phyloP scores from a whole-genome alignment of 108 stramenopile species.

The Thalassiosira profunda region DNA sequence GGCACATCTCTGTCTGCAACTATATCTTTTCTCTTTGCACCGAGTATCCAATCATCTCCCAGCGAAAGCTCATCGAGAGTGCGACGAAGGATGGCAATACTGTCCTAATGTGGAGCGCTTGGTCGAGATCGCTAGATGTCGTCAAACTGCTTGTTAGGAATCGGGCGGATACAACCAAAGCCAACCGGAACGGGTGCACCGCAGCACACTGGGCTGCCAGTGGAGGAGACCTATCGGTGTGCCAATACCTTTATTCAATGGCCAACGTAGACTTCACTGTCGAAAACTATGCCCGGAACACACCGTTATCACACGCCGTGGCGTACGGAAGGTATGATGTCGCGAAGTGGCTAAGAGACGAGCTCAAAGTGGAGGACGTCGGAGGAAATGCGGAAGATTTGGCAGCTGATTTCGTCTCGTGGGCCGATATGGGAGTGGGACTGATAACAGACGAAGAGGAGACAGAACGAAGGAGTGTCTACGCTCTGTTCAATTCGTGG shows the following conservation, averaged over 20 bases:
- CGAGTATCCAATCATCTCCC: conserved; percentile 10
- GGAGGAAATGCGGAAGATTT: conserved; percentile 26
- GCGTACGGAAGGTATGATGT: conserved; percentile 75
- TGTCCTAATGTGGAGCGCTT: conserved; percentile 87
- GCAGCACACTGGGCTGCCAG: conserved; percentile 82
- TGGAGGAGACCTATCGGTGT: conserved; percentile 49
- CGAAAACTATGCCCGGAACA: conserved; percentile 76
- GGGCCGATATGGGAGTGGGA: conserved; percentile 33
- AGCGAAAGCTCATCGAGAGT: conserved; percentile 59
- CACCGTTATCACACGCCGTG: conserved; percentile 84
- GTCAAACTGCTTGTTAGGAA: conserved; percentile 73
- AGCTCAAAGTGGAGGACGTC: conserved; percentile 27
- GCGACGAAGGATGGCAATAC: conserved; percentile 85
- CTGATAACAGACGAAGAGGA: conserved; percentile 27
- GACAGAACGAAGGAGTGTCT: conserved; percentile 31
- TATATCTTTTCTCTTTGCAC: conserved; percentile 52
- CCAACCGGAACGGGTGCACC: conserved; percentile 84
- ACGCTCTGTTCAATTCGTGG: conserved; percentile 38
- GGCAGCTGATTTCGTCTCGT: conserved; percentile 41
- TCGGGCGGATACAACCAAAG: conserved; percentile 55
- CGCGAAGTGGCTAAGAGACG: conserved; percentile 68
- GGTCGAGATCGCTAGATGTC: conserved; percentile 77
- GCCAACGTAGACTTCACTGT: conserved; percentile 69
- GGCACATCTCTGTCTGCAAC: conserved; percentile 60
- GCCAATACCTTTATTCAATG: conserved; percentile 67